A percentile compares a stretch with the other conserved stretches of the same genome.
Conservation (phyloP, 768 basidiomycete species). For the Rhodotorula toruloides region DNA sequence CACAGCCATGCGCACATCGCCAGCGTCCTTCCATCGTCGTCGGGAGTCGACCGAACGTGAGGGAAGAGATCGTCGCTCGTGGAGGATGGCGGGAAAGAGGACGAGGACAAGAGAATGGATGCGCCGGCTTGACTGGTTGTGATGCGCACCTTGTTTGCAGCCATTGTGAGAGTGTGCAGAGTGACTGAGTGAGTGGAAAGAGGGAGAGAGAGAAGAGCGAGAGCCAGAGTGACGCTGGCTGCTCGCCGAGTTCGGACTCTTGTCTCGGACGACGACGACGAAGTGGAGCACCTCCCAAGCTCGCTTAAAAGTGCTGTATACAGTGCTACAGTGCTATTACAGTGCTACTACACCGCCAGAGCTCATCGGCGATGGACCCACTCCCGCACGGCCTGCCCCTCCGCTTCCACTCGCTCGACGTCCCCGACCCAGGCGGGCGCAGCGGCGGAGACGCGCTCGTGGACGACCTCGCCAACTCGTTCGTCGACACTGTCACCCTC, state of each 20-base stretch:
- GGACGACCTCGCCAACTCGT: constrained; percentile 5
- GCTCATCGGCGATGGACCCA: background rate
- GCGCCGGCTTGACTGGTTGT: background rate
- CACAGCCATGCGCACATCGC: no score
- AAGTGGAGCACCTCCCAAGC: no score
- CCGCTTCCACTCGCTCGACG: constrained; percentile 27
- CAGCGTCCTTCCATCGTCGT: no score
- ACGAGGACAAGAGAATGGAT: background rate
- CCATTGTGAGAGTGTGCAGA: constrained; percentile 1
- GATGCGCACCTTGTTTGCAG: constrained; percentile 5
- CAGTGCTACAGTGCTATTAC: no score
- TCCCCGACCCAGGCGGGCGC: constrained; percentile 22
- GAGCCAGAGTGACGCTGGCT: background rate
- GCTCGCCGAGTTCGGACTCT: no score
- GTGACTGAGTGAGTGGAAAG: background rate
- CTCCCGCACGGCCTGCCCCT: constrained; percentile 28
- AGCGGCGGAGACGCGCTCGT: constrained; percentile 23
- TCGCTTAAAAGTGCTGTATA: background rate
- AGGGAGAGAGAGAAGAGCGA: background rate
- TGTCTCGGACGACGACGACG: no score
- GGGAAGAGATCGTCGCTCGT: background rate
- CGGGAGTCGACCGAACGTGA: no score
- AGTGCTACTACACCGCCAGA: background rate
- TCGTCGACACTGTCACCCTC: constrained; percentile 15
- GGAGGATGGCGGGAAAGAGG: background rate